Evolutionary conservation across 2,329 filamentous ascomycete species (phyloP), one percentile per base, ranked within the genome.

Genomic region (Paecilomyces sp.): DNA sequence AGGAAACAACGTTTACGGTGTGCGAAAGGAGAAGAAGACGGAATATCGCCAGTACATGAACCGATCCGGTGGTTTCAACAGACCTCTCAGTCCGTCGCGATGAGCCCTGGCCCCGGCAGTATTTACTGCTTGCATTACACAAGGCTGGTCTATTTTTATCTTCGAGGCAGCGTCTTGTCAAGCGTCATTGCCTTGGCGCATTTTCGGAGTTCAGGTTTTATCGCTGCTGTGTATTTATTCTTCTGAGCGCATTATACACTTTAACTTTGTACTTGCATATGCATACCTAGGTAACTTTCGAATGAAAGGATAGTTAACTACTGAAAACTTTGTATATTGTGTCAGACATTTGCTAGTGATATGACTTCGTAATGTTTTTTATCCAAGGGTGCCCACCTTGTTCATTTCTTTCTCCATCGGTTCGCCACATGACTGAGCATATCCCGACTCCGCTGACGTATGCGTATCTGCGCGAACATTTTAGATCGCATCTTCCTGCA

Each of bases 41-140:
- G 85, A 95, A 80, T 97, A 97, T 71, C 84, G 94, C 67, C 94
- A 99, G 83, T 99, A 99, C 76, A 99, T 99, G 86, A 81, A 80
- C 63, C 78, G 79, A 64, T 64, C 73, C 31, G 79, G 79, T 60
- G 79, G 79, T 58, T 81, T 81, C 70, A 81, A 81, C 65, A 69
- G 79, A 62, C 79, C 79, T 30, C 71, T 81, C 64, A 80, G 78
- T 68, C 79, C 79, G 30, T 72, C 72, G 55, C 71, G 75, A 66
- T 74, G 62, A 72, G 60, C 22, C 30, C 25, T 12, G 9, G 50
- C 28, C 57, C 13, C 22, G 51, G 15, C 15, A 25, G 22, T 5
- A 25, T 15, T 30, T 11, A 13, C 51, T 53, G 22, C 51, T 13
- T 53, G 5, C 22, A 25, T 30, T 15, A 11, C 24, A 53, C 11